A percentile compares a stretch with the other conserved stretches of the same genome.
Evolutionary conservation across 106 monocot genomes (phyloP).

Genomic region (Acorus calamus): DNA sequence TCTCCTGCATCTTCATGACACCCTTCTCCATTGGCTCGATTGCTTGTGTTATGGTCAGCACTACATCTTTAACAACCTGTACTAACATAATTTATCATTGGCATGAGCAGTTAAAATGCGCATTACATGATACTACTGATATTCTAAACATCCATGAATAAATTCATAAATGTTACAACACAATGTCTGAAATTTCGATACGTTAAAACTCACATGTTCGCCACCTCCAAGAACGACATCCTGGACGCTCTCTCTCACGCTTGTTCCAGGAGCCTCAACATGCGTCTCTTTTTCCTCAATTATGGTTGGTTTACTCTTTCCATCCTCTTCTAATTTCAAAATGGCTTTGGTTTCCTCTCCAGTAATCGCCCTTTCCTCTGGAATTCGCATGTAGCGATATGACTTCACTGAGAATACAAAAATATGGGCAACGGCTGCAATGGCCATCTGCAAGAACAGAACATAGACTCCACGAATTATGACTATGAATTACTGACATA

Average conservation of each 20-base stretch:
- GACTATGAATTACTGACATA: too few species aligned
- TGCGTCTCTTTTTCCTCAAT: conserved; percentile 43
- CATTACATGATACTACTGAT: conserved; percentile 27
- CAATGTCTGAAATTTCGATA: not conserved
- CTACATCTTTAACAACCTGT: conserved; percentile 75
- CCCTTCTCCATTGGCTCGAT: conserved; percentile 75
- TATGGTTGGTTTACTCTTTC: conserved; percentile 15
- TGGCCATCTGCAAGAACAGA: conserved; percentile 59
- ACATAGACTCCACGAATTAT: too few species aligned
- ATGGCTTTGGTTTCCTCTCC: conserved; percentile 31
- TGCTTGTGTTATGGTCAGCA: conserved; percentile 58
- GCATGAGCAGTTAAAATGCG: too few species aligned
- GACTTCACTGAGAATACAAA: conserved; percentile 52
- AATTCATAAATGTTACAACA: conserved; percentile 20
- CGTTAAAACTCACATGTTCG: conserved; percentile 43
- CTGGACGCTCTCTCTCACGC: conserved; percentile 68
- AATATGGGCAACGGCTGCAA: conserved; percentile 73
- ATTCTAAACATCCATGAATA: conserved; percentile 55
- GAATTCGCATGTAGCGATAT: conserved; percentile 32
- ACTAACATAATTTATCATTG: not conserved
- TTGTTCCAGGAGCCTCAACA: conserved; percentile 69
- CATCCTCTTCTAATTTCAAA: conserved; percentile 18
- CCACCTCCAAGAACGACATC: conserved; percentile 78
- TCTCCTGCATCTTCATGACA: conserved; percentile 64
- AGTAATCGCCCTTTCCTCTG: conserved; percentile 29